phyloP scores from a whole-genome alignment of 768 basidiomycete genomes.

The Pisolithus tinctorius region DNA sequence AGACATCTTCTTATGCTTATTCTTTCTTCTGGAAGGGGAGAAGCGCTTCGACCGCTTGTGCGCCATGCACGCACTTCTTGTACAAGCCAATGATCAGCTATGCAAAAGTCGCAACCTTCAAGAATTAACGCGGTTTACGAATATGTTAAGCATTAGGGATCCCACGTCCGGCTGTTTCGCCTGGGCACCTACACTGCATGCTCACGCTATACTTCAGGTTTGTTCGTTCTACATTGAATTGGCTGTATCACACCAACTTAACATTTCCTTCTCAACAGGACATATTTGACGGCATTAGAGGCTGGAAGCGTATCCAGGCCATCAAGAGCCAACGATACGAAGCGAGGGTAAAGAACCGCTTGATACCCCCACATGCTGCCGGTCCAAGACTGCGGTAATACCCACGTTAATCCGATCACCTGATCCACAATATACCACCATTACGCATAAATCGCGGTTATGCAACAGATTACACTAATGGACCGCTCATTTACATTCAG shows the following conservation, averaged over 20 bases:
- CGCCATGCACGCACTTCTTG: constrained; percentile 30
- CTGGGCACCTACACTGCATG: constrained; percentile 14
- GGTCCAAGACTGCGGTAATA: constrained; percentile 21
- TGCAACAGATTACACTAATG: constrained; percentile 9
- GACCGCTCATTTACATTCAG: too few relatives aligned
- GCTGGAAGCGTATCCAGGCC: constrained; percentile 17
- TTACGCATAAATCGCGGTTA: too few relatives aligned
- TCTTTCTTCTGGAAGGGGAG: constrained; percentile 14
- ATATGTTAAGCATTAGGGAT: constrained; percentile 7
- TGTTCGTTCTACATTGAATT: constrained; percentile 3
- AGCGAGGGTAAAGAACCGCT: background rate
- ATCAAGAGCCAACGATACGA: constrained; percentile 12
- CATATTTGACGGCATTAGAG: constrained; percentile 21
- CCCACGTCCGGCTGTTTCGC: constrained; percentile 11
- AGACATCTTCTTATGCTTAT: constrained; percentile 27
- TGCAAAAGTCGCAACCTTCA: constrained; percentile 20
- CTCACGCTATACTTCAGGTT: constrained; percentile 15
- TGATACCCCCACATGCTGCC: constrained; percentile 11
- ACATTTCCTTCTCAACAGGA: constrained; percentile 13
- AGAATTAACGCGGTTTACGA: constrained; percentile 14
- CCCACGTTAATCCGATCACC: constrained; percentile 14
- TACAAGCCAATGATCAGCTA: constrained; percentile 26
- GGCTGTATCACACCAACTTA: background rate
- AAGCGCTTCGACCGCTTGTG: constrained; percentile 22
- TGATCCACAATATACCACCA: constrained; percentile 30